Percentiles rank a stretch among this genome's conserved stretches.
Conservation (phyloP, 441 rosid genomes). For the Dalechampia spathulata region DNA sequence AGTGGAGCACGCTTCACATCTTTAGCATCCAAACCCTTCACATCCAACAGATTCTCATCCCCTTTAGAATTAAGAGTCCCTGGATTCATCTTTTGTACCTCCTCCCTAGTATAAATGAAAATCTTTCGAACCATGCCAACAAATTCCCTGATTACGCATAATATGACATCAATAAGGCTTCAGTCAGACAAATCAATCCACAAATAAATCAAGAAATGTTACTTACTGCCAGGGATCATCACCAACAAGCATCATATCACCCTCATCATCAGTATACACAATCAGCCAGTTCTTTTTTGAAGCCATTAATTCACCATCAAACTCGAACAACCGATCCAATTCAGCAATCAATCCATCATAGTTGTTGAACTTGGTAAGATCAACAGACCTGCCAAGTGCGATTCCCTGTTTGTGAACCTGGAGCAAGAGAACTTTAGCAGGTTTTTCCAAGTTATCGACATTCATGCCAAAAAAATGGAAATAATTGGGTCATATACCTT, state of each 20-base stretch:
- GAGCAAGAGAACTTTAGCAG: not conserved
- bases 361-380: constrained; percentile 70
- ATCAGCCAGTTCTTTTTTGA: constrained; percentile 68
- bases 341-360: constrained; percentile 74
- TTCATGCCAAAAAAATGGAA: not conserved
- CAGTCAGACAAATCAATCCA: not conserved
- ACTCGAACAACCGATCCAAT: constrained; percentile 78
- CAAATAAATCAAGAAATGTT: not conserved
- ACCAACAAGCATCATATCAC: constrained; percentile 98
- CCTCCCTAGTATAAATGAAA: constrained; percentile 75
- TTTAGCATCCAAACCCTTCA: constrained; percentile 41
- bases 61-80: constrained; percentile 41
- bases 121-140: constrained; percentile 91
- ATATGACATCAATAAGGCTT: not conserved
- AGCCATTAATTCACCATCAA: constrained; percentile 66
- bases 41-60: constrained; percentile 36
- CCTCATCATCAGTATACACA: constrained; percentile 90
- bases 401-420: constrained; percentile 94
- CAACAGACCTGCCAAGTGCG: constrained; percentile 95
- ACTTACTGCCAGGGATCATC: constrained; percentile 99
- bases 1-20: constrained; percentile 38
- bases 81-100: constrained; percentile 85
- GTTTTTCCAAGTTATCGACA: not conserved
- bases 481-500: constrained; percentile 38
- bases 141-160: constrained; percentile 58